Base-by-base conservation (phyloP, 495 filamentous ascomycete species). In the Podospora australis region DNA sequence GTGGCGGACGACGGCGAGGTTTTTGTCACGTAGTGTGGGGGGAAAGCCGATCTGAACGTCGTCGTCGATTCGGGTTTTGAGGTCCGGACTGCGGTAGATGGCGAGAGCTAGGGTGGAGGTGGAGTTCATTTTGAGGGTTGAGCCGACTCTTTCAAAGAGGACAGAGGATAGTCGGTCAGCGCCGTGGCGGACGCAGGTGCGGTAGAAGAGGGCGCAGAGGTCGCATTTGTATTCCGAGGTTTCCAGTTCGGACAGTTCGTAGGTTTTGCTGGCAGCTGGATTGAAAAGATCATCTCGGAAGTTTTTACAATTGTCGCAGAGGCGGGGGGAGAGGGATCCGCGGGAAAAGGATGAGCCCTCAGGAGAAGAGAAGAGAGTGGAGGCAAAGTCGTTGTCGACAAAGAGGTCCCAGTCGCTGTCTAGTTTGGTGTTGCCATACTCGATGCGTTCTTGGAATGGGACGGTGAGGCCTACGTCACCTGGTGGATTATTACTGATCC, bases 41-140 rank as follows among this genome's bases (percentile, higher is more conserved):
- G 42, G n/a, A 28, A 30, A 45, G n/a, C 42, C 42, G 26, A 45
- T 45, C 17, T 45, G 42, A 13, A 45, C 17, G 9, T 30, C 26
- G 3, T 45, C 10, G 26, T 30, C 26, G 2, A 21, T 21, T 1
- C 24, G 14, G n/a, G n/a, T 34, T 7, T 19, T 11, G 13, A 45
- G 28, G 20, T 32, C 17, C 7, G 42, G 42, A 29, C 28, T 45
- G 6, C 42, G 25, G 42, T 32, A 30, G n/a, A 45, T 45, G 25
- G 14, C 14, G 7, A 45, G 26, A 4, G 28, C 13, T 19, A 23
- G 26, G 16, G 17, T 16, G 17, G 1, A 14, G 10, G 23, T 11
- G 6, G 28, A 19, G 28, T 30, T 45, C 14, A 45, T 16, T 9
- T 34, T 30, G 2, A 45, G 14, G 26, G 2, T n/a, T n/a, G n/a